Conservation (phyloP, 148 eudicot species). For the Rheum nobile region DNA sequence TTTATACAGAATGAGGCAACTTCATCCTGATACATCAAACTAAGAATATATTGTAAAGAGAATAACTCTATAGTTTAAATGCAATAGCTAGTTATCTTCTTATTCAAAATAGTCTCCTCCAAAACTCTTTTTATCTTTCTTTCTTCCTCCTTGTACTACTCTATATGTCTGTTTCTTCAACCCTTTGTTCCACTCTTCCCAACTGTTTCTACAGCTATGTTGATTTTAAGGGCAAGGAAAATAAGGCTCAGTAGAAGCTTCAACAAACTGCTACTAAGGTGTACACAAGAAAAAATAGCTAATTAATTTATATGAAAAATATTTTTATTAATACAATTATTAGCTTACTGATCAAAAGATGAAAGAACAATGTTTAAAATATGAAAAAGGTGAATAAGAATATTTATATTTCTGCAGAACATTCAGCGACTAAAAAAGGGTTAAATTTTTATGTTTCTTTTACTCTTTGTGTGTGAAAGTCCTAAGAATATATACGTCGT, state of each 20-base stretch:
- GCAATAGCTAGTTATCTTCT: neutral
- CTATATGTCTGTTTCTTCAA: neutral
- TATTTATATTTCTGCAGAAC: too few relatives aligned
- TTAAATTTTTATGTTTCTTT: too few relatives aligned
- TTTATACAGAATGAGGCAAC: neutral
- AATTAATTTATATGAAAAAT: neutral
- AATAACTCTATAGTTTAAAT: too few relatives aligned
- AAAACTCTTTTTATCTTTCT: neutral
- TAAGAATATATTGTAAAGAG: neutral
- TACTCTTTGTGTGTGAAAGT: neutral
- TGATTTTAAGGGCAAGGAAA: neutral
- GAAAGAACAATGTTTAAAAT: neutral
- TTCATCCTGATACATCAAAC: neutral
- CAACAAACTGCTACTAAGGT: neutral
- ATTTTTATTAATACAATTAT: neutral
- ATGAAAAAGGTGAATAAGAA: neutral
- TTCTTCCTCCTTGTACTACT: neutral
- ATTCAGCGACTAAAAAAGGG: too few relatives aligned
- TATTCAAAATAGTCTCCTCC: neutral
- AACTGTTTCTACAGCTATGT: neutral
- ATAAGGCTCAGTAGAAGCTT: neutral
- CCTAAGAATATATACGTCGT: neutral
- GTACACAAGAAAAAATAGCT: neutral
- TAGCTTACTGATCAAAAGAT: neutral
- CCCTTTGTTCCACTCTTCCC: neutral